phyloP scores from a whole-genome alignment of 257 asterid species.

The Solanum medicagineum region DNA sequence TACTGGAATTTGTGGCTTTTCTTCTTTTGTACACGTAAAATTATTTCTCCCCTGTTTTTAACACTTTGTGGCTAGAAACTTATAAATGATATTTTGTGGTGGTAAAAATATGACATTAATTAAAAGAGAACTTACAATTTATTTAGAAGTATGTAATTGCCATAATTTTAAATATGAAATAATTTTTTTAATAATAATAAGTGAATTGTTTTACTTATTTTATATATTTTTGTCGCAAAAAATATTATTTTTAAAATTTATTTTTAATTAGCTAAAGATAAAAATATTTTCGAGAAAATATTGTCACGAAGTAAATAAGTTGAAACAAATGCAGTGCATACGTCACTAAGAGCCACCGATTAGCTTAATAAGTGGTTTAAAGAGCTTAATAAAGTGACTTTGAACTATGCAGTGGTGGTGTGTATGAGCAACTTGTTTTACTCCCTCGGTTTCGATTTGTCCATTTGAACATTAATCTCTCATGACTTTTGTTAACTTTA shows the following conservation, averaged over 20 bases:
- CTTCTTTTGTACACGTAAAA: background rate
- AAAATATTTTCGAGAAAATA: background rate
- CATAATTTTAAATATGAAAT: background rate
- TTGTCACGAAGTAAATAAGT: background rate
- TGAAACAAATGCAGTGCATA: background rate
- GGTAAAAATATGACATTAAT: background rate
- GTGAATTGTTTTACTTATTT: background rate
- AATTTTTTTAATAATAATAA: background rate
- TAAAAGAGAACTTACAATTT: background rate
- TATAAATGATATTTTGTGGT: background rate
- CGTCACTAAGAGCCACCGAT: background rate
- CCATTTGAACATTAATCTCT: background rate
- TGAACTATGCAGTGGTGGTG: background rate
- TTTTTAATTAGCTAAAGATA: too few species aligned
- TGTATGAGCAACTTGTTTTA: background rate
- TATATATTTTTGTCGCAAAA: background rate
- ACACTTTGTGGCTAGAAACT: background rate
- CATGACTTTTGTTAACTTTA: background rate
- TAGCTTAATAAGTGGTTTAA: background rate
- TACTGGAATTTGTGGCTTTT: background rate
- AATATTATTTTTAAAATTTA: background rate
- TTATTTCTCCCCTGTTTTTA: background rate
- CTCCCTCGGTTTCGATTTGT: too few species aligned
- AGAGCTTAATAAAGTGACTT: background rate
- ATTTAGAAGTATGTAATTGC: background rate